Percentiles rank a stretch among this genome's conserved stretches.
phyloP scores from a whole-genome alignment of 208 protist species.

The Trichomonas vaginalis region DNA sequence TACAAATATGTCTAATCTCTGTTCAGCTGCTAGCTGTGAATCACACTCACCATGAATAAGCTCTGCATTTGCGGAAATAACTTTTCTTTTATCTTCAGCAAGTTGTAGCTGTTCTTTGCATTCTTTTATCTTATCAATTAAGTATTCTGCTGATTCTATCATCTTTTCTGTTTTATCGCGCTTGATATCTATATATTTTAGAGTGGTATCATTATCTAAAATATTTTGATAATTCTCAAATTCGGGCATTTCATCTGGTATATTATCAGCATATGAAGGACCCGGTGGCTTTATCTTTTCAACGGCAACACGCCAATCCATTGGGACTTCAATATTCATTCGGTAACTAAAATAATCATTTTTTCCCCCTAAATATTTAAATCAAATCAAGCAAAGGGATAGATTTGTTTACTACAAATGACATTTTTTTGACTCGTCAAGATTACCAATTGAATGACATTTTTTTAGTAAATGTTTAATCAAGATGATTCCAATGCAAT shows the following conservation, averaged over 20 bases:
- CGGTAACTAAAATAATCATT: no score
- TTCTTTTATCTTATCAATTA: neutral
- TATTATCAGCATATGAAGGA: neutral
- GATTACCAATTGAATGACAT: neutral
- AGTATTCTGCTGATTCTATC: neutral
- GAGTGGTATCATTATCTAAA: neutral
- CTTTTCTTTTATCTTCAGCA: neutral
- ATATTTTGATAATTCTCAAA: neutral
- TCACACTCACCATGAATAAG: constrained; percentile 15
- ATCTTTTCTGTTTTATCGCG: neutral
- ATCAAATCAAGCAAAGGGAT: no score
- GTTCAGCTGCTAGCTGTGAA: neutral
- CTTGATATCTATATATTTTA: neutral
- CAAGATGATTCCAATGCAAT: neutral
- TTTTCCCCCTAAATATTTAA: no score
- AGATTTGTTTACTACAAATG: neutral
- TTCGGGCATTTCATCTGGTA: neutral
- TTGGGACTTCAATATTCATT: neutral
- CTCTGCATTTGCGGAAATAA: neutral
- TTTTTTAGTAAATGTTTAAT: neutral
- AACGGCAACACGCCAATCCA: neutral
- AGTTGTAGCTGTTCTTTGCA: neutral
- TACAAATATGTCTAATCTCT: neutral
- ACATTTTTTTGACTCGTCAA: neutral
- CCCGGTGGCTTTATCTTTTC: neutral